Percentiles rank a stretch among this genome's conserved stretches.
Conservation (phyloP, 192 early-diverging fungal genomes). For the Spinellus fusiger region DNA sequence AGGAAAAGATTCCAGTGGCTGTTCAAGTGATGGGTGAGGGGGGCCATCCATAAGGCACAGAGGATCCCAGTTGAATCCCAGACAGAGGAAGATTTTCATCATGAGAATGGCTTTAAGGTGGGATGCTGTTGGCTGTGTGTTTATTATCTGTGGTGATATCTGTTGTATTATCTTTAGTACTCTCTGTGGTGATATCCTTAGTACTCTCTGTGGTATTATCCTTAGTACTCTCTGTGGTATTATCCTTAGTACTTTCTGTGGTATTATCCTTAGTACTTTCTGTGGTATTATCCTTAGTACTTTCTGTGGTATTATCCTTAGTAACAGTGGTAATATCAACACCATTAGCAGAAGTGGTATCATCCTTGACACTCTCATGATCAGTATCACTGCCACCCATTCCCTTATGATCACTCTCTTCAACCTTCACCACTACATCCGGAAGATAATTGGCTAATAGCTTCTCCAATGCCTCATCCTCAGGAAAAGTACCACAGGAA, state of each 20-base stretch:
- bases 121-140: no score
- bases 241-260: background rate
- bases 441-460: conserved; percentile 6
- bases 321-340: no score
- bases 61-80: no score
- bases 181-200: no score
- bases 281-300: background rate
- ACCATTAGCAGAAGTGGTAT: no score
- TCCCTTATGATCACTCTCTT: background rate
- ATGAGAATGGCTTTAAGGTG: no score
- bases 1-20: no score
- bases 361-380: background rate
- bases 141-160: no score
- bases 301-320: background rate
- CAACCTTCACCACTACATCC: background rate
- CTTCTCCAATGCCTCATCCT: background rate
- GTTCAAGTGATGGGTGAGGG: no score
- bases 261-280: background rate
- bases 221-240: background rate
- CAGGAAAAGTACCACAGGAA: background rate
- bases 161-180: no score
- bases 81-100: no score
- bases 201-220: background rate
- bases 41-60: no score
- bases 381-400: background rate